Percentiles rank a stretch among this genome's conserved stretches.
phyloP scores from a whole-genome alignment of 1,284 basidiomycete species.

The Xerocomus amazonicus region DNA sequence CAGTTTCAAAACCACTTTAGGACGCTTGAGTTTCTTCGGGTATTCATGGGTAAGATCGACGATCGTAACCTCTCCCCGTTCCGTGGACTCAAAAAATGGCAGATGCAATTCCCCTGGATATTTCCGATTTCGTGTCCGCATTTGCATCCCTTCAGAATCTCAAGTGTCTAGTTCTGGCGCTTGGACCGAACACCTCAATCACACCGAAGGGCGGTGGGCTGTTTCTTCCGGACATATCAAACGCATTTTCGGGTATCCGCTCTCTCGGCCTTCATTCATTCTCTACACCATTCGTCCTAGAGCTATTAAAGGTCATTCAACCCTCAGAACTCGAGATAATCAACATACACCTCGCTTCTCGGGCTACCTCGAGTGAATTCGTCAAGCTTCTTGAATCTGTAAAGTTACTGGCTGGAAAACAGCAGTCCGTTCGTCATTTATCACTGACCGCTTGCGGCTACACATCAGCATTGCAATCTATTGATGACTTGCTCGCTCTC shows the following conservation, averaged over 20 bases:
- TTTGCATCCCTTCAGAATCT: slow-evolving; percentile 18
- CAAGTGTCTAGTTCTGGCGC: slow-evolving; percentile 18
- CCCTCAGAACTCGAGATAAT: slow-evolving; percentile 14
- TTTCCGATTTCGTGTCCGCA: slow-evolving; percentile 17
- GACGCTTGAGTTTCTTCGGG: slow-evolving; percentile 13
- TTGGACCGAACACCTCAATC: slow-evolving; percentile 10
- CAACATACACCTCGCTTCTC: slow-evolving; percentile 22
- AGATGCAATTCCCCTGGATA: slow-evolving; percentile 17
- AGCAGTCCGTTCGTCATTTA: slow-evolving; percentile 11
- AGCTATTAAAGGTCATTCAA: slow-evolving; percentile 12
- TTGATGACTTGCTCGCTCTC: slow-evolving; percentile 11
- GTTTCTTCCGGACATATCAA: slow-evolving; percentile 7
- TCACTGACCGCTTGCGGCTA: slow-evolving; percentile 16
- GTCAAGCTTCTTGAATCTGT: slow-evolving; percentile 9
- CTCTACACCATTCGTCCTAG: slow-evolving; percentile 16
- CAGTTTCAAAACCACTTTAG: slow-evolving; percentile 17
- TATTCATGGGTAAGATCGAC: slow-evolving; percentile 19
- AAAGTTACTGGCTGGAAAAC: slow-evolving; percentile 10
- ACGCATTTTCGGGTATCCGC: slow-evolving; percentile 13
- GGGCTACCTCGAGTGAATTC: slow-evolving; percentile 12
- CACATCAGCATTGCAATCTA: slow-evolving; percentile 13
- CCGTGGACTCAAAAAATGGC: neutral
- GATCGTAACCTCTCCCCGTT: neutral
- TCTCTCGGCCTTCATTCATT: slow-evolving; percentile 22
- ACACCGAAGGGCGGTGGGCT: slow-evolving; percentile 8